Conservation (phyloP, 129 eudicot genomes). For the Escallonia rubra region DNA sequence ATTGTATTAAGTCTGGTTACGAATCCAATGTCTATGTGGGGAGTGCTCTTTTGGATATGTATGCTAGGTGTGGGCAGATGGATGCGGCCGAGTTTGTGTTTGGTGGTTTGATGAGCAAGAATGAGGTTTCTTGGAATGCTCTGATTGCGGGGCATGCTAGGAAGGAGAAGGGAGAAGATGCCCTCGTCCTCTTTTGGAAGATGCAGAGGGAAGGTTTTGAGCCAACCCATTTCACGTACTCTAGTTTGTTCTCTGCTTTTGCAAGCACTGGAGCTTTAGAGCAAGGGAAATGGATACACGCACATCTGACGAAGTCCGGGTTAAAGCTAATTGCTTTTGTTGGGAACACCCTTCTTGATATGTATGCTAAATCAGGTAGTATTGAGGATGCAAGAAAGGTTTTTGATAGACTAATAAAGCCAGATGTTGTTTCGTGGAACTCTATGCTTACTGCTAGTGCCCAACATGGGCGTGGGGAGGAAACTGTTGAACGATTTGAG, state of each 20-base stretch:
- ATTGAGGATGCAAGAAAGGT: slow-evolving; percentile 65
- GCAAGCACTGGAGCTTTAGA: slow-evolving; percentile 71
- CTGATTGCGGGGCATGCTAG: slow-evolving; percentile 71
- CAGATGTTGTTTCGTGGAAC: slow-evolving; percentile 76
- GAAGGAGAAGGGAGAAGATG: slow-evolving; percentile 59
- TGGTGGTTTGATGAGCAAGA: slow-evolving; percentile 39
- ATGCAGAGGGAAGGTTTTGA: slow-evolving; percentile 49
- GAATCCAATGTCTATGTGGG: slow-evolving; percentile 66
- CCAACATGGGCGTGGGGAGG: slow-evolving; percentile 70
- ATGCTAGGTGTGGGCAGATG: slow-evolving; percentile 56
- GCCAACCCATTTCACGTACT: slow-evolving; percentile 67
- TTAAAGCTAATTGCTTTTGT: slow-evolving; percentile 53
- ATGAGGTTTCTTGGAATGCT: slow-evolving; percentile 85
- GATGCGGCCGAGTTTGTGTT: slow-evolving; percentile 49
- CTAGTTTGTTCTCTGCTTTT: slow-evolving; percentile 61
- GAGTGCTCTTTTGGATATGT: slow-evolving; percentile 76
- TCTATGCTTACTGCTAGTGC: slow-evolving; percentile 79
- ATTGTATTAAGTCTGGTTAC: slow-evolving; percentile 40
- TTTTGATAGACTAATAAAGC: slow-evolving; percentile 43
- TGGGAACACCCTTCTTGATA: slow-evolving; percentile 77
- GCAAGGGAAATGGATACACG: slow-evolving; percentile 84
- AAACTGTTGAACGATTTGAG: slow-evolving; percentile 53
- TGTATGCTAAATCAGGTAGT: slow-evolving; percentile 81
- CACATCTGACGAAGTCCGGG: slow-evolving; percentile 65
- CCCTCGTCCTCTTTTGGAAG: slow-evolving; percentile 42